Conservation (phyloP, 164 flowering plant species). For the Dillenia suffruticosa region DNA sequence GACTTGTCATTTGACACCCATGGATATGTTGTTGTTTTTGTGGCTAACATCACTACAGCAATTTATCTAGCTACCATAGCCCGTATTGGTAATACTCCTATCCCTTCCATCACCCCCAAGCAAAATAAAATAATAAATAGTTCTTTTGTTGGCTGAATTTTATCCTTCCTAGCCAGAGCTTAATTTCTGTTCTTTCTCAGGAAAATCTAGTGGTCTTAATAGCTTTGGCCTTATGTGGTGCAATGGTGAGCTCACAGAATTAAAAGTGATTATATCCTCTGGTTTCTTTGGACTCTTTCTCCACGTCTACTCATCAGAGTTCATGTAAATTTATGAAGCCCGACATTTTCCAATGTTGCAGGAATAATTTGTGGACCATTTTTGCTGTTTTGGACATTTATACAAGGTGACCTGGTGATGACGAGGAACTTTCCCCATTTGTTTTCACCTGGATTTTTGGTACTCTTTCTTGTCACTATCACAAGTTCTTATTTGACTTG, state of each 20-base stretch:
- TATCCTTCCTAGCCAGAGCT: no score
- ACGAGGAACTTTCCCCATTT: slow-evolving; percentile 64
- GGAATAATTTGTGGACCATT: slow-evolving; percentile 85
- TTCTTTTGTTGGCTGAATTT: no score
- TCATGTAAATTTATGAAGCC: not conserved
- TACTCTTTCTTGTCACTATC: slow-evolving; percentile 20
- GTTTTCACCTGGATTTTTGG: slow-evolving; percentile 82
- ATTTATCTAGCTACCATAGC: slow-evolving; percentile 90
- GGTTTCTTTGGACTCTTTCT: not conserved
- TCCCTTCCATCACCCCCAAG: not conserved
- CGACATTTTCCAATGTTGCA: slow-evolving; percentile 15
- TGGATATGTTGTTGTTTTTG: slow-evolving; percentile 75
- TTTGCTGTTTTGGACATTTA: slow-evolving; percentile 74
- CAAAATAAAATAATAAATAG: no score
- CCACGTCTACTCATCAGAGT: not conserved
- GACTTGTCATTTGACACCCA: slow-evolving; percentile 87
- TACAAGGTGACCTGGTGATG: slow-evolving; percentile 68
- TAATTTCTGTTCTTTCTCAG: slow-evolving; percentile 26
- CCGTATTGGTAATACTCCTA: slow-evolving; percentile 60
- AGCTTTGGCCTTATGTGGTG: slow-evolving; percentile 98
- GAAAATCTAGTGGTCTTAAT: slow-evolving; percentile 81
- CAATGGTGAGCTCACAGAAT: slow-evolving; percentile 51
- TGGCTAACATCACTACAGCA: slow-evolving; percentile 83
- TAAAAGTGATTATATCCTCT: slow-evolving; percentile 2
- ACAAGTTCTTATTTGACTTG: not conserved